Percentiles rank a stretch among this genome's conserved stretches.
Conservation (phyloP, 257 asterid genomes). For the Ajuga chamaepitys region DNA sequence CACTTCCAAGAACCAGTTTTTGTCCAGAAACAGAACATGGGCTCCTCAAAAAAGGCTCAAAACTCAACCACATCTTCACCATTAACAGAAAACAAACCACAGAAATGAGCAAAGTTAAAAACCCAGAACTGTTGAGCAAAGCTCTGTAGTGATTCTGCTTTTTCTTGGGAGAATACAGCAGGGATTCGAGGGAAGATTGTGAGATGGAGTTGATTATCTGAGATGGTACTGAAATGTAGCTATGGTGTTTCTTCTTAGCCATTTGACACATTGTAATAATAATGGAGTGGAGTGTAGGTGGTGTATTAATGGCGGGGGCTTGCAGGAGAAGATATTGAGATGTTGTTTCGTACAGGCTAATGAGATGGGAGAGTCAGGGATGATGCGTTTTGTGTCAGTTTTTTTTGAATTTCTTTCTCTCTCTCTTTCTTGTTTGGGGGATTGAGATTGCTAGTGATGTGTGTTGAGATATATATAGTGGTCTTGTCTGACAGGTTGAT, state of each 20-base stretch:
- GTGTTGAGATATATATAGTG: constrained; percentile 7
- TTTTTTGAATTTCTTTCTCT: constrained; percentile 12
- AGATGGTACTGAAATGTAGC: constrained; percentile 83
- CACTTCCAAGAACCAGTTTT: no score
- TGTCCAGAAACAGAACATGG: constrained; percentile 47
- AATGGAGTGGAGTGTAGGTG: constrained; percentile 8
- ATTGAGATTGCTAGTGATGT: neutral
- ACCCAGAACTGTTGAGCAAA: constrained; percentile 44
- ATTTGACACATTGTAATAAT: constrained; percentile 27
- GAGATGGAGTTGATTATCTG: constrained; percentile 68
- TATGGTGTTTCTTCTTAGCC: constrained; percentile 77
- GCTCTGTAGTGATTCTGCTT: constrained; percentile 32
- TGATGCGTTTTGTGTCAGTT: constrained; percentile 31
- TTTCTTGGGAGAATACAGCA: constrained; percentile 64
- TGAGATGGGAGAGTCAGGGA: constrained; percentile 22
- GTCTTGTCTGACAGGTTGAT: no score
- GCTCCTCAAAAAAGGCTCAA: constrained; percentile 50
- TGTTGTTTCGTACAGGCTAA: constrained; percentile 25
- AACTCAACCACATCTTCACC: constrained; percentile 43
- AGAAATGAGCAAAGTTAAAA: constrained; percentile 41
- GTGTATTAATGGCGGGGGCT: constrained; percentile 13
- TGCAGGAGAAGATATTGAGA: constrained; percentile 22
- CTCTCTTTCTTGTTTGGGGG: constrained; percentile 9
- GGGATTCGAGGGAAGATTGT: constrained; percentile 64
- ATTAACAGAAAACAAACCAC: constrained; percentile 47